Conservation (phyloP, 2,329 filamentous ascomycete species). For the Coleophoma cylindrospora region DNA sequence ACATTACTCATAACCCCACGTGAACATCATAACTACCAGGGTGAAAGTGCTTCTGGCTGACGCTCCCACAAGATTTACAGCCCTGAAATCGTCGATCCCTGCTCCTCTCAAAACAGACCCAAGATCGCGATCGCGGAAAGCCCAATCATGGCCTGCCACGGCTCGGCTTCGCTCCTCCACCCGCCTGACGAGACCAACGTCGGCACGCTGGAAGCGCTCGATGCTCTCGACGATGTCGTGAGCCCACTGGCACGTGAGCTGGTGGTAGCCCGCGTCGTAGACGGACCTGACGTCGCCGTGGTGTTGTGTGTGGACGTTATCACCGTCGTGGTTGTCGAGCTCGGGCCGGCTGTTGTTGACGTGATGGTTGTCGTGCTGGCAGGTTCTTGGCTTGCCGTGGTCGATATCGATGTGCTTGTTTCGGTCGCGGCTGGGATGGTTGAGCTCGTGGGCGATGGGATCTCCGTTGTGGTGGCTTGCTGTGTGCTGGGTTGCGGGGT, state of each 20-base stretch:
- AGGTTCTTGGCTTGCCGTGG: not conserved
- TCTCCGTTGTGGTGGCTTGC: not conserved
- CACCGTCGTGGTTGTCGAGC: not conserved
- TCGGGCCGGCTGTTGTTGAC: not conserved
- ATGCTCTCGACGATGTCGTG: not conserved
- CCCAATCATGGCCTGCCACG: no score
- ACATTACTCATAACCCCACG: no score
- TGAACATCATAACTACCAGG: no score
- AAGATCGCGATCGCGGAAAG: no score
- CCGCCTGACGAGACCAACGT: not conserved
- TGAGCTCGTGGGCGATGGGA: no score
- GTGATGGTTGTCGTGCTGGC: not conserved
- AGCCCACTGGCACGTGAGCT: not conserved
- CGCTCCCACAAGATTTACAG: no score
- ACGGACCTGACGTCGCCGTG: not conserved
- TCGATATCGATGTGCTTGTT: not conserved
- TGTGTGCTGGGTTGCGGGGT: not conserved
- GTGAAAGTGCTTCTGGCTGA: no score
- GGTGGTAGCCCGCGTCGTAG: not conserved
- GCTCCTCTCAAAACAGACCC: no score
- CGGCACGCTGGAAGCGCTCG: not conserved
- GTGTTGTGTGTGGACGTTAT: not conserved
- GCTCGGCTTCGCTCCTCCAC: no score
- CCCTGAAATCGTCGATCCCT: no score
- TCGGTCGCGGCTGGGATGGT: no score